Evolutionary conservation across 331 rosid species (phyloP), one percentile per base, ranked within the genome.

Genomic region (Arachis monticola): DNA sequence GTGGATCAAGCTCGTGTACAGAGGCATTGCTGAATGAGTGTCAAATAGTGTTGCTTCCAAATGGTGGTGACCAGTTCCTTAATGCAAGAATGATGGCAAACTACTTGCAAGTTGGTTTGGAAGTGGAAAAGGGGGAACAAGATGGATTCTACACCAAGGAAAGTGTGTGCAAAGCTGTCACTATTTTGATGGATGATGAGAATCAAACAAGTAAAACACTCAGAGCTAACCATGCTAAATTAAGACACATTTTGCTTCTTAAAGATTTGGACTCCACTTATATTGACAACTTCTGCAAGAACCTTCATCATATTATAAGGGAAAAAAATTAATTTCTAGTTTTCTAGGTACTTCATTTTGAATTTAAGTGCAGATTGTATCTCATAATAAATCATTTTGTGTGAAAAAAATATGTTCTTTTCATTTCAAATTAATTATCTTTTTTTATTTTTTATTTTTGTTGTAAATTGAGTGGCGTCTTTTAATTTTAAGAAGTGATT

Each of bases 21-120:
- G 90, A 86, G 77, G 89, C 85, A n/a, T 10, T 88, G 72, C 81
- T 80, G 77, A 84, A 78, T 44, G 31, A 73, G 14, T 82, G 88
- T n/a, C 84, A 80, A 57, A 47, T 88, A 69, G 93, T 88, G 46
- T 14, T 88, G 67, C 42, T 80, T 3, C 93, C 93, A 5, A 56
- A 73, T 6, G 70, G 62, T 6, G 80, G 85, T 46, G 93, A 88
- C n/a, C 91, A 86, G 9, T 51, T 82, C 0, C 53, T 82, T 0
- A 74, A 81, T 47, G 91, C 91, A 14, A 80, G 91, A 56, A 47
- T 83, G 52, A 66, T 86, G 87, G 67, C 74, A 11, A 79, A 73
- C 10, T 44, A n/a, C 63, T 79, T 83, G 77, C 52, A 72, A 45
- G 84, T 79, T 75, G 88, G 90, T 8, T 81, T 83, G 72, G 90